Conservation (phyloP, 2,329 filamentous ascomycete species). For the Cercospora zeae-maydis region DNA sequence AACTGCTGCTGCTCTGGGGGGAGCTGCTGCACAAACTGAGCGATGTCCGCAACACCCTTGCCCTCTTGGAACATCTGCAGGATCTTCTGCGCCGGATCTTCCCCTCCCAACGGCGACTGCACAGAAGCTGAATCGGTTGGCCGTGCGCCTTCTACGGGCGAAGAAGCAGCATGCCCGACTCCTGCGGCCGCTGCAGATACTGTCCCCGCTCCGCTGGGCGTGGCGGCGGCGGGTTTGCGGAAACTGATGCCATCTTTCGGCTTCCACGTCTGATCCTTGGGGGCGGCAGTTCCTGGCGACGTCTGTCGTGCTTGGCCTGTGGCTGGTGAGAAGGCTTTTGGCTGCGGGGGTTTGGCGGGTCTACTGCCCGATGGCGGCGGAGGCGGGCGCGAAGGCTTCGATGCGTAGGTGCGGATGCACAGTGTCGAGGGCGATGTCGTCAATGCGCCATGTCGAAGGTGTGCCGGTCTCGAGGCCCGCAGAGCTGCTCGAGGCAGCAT, state of each 20-base stretch:
- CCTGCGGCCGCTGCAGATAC: conserved; percentile 15
- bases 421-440: conserved; percentile 18
- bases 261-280: conserved; percentile 43
- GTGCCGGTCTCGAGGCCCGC: conserved; percentile 25
- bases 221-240: conserved; percentile 27
- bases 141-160: conserved; percentile 33
- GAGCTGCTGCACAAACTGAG: conserved; percentile 10
- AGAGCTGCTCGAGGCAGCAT: conserved; percentile 36
- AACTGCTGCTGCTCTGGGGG: conserved; percentile 14
- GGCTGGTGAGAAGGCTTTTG: conserved; percentile 21
- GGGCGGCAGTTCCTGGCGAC: conserved; percentile 33
- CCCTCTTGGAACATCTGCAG: conserved; percentile 24
- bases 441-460: conserved; percentile 21
- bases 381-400: conserved; percentile 20
- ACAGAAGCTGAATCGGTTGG: conserved; percentile 37
- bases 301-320: conserved; percentile 31
- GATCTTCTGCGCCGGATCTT: conserved; percentile 22
- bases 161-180: conserved; percentile 15
- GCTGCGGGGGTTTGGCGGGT: conserved; percentile 20
- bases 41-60: conserved; percentile 12
- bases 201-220: conserved; percentile 18
- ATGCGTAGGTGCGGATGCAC: conserved; percentile 26
- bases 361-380: conserved; percentile 19
- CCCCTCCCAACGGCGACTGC: conserved; percentile 21
- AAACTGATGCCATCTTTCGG: conserved; percentile 41